Evolutionary conservation across 139 green algal genomes (phyloP).

Genomic region (Coelastrella sp.): DNA sequence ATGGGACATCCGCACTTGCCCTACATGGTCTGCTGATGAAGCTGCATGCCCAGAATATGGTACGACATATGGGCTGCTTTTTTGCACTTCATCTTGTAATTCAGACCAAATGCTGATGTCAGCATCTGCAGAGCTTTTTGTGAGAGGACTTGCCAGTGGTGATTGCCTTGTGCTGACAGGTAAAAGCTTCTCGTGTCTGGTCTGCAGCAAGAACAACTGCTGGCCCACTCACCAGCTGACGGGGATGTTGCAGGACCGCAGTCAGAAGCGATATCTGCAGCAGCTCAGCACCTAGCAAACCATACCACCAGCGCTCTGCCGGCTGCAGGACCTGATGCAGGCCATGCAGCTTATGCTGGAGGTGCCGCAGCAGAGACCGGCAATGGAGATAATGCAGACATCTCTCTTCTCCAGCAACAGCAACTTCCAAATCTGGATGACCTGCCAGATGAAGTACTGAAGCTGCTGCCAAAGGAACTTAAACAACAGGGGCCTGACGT

Average conservation of each 20-base stretch:
- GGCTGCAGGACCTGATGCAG: background rate
- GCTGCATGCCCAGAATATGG: conserved; percentile 25
- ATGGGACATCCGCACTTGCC: background rate
- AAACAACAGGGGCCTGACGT: background rate
- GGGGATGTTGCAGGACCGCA: background rate
- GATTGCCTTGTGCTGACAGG: background rate
- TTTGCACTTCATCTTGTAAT: background rate
- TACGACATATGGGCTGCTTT: background rate
- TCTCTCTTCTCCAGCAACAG: background rate
- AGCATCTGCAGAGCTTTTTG: background rate
- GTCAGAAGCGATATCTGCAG: background rate
- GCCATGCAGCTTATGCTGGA: background rate
- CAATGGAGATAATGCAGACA: background rate
- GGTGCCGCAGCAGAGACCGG: background rate
- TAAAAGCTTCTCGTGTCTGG: background rate
- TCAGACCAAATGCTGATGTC: background rate
- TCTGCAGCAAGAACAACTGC: background rate
- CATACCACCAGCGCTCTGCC: background rate
- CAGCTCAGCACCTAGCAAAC: background rate
- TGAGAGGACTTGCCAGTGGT: background rate
- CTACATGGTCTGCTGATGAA: conserved; percentile 30
- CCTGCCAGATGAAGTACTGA: background rate
- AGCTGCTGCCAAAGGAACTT: conserved; percentile 9
- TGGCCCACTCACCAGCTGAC: background rate
- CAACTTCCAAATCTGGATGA: background rate